Percentiles rank a stretch among this genome's conserved stretches.
Evolutionary conservation across 495 filamentous ascomycete species (phyloP).

Genomic region (Elasticomyces elasticus): DNA sequence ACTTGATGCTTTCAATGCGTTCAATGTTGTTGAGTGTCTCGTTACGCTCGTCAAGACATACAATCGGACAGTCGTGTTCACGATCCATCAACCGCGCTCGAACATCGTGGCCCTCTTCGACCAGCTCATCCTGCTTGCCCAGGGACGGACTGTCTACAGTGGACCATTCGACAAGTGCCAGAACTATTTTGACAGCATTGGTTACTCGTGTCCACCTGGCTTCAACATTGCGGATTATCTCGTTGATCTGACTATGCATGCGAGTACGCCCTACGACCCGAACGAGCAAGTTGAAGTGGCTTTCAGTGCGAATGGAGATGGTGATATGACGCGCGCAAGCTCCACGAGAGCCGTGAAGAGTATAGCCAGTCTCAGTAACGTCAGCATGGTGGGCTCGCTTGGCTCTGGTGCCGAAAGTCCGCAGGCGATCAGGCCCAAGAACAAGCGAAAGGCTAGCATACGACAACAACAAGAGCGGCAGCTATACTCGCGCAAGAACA

Average conservation of each 20-base stretch:
- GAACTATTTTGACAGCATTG: conserved; percentile 80
- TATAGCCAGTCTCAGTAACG: conserved; percentile 66
- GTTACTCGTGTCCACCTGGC: conserved; percentile 84
- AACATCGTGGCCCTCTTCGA: conserved; percentile 99
- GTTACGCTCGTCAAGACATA: conserved; percentile 92
- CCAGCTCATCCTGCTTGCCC: conserved; percentile 77
- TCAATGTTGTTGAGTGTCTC: conserved; percentile 92
- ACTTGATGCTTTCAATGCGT: conserved; percentile 90
- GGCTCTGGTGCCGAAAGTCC: conserved; percentile 48
- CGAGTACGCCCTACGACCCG: conserved; percentile 47
- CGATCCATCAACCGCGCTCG: conserved; percentile 98
- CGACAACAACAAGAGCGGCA: conserved; percentile 77
- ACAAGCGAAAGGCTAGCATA: conserved; percentile 62
- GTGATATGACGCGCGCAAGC: conserved; percentile 65
- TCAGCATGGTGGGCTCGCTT: conserved; percentile 43
- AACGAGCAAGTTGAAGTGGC: conserved; percentile 47
- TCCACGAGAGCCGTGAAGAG: conserved; percentile 87
- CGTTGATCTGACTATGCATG: conserved; percentile 96
- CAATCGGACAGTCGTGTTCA: conserved; percentile 93
- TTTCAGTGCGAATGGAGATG: conserved; percentile 35
- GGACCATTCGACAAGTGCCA: conserved; percentile 85
- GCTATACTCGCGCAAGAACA: conserved; percentile 74
- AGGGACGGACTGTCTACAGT: conserved; percentile 85
- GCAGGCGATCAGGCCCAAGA: conserved; percentile 44
- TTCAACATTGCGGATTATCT: conserved; percentile 99